Conservation (phyloP, 1,284 basidiomycete species). For the Meira nashicola region DNA sequence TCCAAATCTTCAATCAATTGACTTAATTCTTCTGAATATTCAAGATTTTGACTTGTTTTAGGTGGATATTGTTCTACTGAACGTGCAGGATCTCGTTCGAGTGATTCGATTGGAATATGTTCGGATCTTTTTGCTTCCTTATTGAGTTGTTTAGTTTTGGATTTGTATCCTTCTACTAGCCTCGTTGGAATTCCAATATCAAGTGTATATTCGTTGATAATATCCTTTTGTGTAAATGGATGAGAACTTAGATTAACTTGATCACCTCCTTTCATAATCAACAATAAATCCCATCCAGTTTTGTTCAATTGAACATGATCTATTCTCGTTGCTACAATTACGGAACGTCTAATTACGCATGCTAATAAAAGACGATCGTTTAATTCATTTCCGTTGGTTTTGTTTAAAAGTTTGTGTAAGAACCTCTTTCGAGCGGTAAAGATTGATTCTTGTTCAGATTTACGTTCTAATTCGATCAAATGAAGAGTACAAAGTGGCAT, state of each 20-base stretch:
- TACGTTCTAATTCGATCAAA: neutral
- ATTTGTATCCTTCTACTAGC: neutral
- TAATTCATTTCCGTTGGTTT: neutral
- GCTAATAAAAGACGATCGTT: neutral
- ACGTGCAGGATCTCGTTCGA: slow-evolving; percentile 1
- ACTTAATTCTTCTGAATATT: neutral
- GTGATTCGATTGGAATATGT: neutral
- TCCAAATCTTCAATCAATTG: slow-evolving; percentile 7
- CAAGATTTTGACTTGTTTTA: slow-evolving; percentile 3
- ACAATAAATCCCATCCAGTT: slow-evolving; percentile 2
- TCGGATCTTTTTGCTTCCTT: neutral
- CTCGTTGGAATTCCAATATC: neutral
- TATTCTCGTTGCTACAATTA: slow-evolving; percentile 1
- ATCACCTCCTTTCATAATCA: neutral
- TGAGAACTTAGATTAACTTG: neutral
- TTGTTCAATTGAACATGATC: neutral
- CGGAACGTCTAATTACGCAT: neutral
- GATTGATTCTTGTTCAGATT: neutral
- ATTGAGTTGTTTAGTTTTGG: neutral
- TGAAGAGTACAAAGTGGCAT: slow-evolving; percentile 12
- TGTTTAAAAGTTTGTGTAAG: neutral
- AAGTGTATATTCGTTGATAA: slow-evolving; percentile 2
- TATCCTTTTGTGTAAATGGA: neutral
- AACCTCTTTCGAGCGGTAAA: neutral
- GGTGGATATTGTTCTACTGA: neutral